Percentiles rank a stretch among this genome's conserved stretches.
Conservation (phyloP, 306 rosid species). For the Canavalia ensiformis region DNA sequence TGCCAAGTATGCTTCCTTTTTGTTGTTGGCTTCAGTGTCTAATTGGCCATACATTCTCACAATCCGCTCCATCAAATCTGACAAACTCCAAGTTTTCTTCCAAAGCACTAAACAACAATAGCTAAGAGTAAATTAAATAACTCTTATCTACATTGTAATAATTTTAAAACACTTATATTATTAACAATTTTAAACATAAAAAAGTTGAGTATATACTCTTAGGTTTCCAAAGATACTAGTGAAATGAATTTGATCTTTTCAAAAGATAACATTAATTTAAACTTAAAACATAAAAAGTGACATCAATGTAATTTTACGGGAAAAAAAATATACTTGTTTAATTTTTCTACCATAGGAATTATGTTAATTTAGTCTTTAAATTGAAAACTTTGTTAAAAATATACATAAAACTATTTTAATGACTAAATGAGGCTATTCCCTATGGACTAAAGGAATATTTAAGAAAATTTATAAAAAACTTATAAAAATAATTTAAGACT, state of each 20-base stretch:
- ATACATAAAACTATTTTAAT: neutral
- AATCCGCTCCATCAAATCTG: neutral
- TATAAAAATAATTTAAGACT: no score
- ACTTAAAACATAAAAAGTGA: neutral
- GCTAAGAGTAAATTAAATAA: neutral
- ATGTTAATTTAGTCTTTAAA: neutral
- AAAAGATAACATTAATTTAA: neutral
- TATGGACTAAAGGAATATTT: neutral
- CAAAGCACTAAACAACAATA: neutral
- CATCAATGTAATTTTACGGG: neutral
- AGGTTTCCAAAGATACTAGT: neutral
- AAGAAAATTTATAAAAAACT: no score
- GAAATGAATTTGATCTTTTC: neutral
- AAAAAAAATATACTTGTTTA: neutral
- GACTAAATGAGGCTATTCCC: neutral
- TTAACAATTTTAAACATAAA: neutral
- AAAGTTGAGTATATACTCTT: neutral
- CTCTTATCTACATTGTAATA: neutral
- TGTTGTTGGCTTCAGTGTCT: conserved; percentile 6
- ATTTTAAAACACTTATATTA: neutral
- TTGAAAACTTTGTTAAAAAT: neutral
- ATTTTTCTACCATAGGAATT: neutral
- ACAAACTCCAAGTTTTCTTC: neutral
- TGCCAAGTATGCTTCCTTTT: neutral
- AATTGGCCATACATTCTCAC: neutral